Base-by-base conservation (phyloP, 2,329 filamentous ascomycete genomes). In the Nemania serpens region DNA sequence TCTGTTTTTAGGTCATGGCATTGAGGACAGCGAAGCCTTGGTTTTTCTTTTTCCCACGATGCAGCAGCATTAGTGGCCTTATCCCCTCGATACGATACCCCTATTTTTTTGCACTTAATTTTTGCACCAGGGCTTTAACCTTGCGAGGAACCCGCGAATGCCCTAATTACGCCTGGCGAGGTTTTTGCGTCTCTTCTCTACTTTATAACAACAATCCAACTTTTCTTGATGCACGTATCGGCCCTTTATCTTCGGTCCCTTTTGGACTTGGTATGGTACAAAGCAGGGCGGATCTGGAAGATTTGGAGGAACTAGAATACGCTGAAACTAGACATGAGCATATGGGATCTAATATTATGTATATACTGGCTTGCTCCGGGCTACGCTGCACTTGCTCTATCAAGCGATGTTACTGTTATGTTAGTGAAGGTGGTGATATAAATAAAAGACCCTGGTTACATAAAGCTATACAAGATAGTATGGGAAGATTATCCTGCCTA, bases 71-170 rank as follows among this genome's bases (percentile, higher is more conserved):
- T 18, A n/a, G 12, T n/a, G 4, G 13, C 46, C 41, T 20, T 58
- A 54, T 22, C 54, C 20, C 36, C 18, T 55, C n/a, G 39, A 47
- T 54, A 58, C 59, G 59, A 61, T 61, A 61, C 59, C 59, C 54
- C 20, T 49, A 29, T 52, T 54, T 33, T 47, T n/a, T 57, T 56
- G 12, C 22, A 29, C 9, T 11, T 29, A 33, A 48, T 41, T 45
- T 46, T 34, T 42, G 34, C 55, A 37, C 20, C n/a, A 25, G 36
- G n/a, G n/a, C 47, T 37, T 37, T 20, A 33, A 11, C 33, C 22
- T 29, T 51, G 13, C 39, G 15, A 17, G 37, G n/a, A 41, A n/a
- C 12, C 18, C n/a, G 13, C 20, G 37, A 33, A 42, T 49, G 48
- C 22, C 42, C n/a, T n/a, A 34, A n/a, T 34, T 51, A 15, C 39